phyloP scores from a whole-genome alignment of 495 filamentous ascomycete species.

The Bombardia bombarda region DNA sequence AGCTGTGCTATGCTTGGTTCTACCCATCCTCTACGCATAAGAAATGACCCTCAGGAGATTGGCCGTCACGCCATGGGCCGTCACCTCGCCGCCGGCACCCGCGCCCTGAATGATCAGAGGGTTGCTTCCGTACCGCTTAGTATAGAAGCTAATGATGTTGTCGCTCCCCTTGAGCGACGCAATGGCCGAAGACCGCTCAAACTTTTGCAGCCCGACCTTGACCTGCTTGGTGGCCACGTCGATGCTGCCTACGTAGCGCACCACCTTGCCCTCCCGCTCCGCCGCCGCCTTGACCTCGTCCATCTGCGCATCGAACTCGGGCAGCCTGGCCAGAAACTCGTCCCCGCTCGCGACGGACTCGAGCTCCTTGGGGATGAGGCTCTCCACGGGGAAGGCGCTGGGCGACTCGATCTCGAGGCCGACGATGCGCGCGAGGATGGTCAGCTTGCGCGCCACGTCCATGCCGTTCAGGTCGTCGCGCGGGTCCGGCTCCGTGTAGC shows the following conservation, averaged over 20 bases:
- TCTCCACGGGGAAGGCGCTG: slow-evolving; percentile 84
- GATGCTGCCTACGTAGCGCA: slow-evolving; percentile 89
- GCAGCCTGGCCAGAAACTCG: slow-evolving; percentile 71
- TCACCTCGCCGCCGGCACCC: slow-evolving; percentile 89
- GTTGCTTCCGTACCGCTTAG: slow-evolving; percentile 81
- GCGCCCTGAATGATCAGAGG: slow-evolving; percentile 91
- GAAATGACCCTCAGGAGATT: slow-evolving; percentile 73
- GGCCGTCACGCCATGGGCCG: slow-evolving; percentile 88
- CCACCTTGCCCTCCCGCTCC: slow-evolving; percentile 79
- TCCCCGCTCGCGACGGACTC: slow-evolving; percentile 65
- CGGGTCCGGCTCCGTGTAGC: slow-evolving; percentile 95
- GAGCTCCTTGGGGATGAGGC: slow-evolving; percentile 75
- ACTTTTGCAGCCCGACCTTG: slow-evolving; percentile 84
- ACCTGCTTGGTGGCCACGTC: slow-evolving; percentile 67
- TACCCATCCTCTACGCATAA: too few relatives aligned
- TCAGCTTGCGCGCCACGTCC: slow-evolving; percentile 94
- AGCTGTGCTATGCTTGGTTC: too few relatives aligned
- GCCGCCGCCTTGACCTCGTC: slow-evolving; percentile 68
- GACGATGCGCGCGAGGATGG: slow-evolving; percentile 77
- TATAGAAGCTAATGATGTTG: slow-evolving; percentile 98
- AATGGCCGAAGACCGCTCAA: slow-evolving; percentile 75
- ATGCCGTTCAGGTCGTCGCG: slow-evolving; percentile 93
- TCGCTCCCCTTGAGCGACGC: slow-evolving; percentile 92
- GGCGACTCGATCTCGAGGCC: slow-evolving; percentile 71
- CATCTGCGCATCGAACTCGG: slow-evolving; percentile 77